These are phyloP conservation scores for Rosa multiflora DNA, from an alignment of 306 rosid genomes.

Conservation along the genomic window DNA sequence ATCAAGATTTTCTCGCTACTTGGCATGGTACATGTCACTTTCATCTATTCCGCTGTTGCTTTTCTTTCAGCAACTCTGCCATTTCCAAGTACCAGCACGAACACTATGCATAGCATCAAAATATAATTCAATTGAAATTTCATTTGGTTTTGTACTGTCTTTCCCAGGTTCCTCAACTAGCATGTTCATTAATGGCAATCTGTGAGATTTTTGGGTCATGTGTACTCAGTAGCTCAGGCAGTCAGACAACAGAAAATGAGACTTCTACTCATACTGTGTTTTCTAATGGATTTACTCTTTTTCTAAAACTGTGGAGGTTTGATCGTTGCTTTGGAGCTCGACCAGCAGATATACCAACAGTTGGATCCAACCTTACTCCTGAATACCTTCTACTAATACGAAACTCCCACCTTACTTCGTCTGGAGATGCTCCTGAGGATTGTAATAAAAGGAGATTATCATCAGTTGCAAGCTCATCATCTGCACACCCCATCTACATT, in stretches of 20 bases:
- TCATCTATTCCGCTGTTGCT: not conserved
- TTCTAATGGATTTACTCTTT: slow-evolving; percentile 90
- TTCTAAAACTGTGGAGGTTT: slow-evolving; percentile 83
- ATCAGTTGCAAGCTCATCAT: slow-evolving; percentile 64
- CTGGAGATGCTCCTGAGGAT: slow-evolving; percentile 44
- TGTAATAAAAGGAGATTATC: slow-evolving; percentile 73
- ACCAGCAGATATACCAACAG: slow-evolving; percentile 78
- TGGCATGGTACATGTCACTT: slow-evolving; percentile 72
- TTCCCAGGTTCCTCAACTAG: slow-evolving; percentile 91
- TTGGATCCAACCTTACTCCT: slow-evolving; percentile 82
- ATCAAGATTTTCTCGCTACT: slow-evolving; percentile 81
- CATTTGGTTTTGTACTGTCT: slow-evolving; percentile 25
- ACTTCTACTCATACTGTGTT: slow-evolving; percentile 83
- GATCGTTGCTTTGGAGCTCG: slow-evolving; percentile 74
- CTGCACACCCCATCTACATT: slow-evolving; percentile 70
- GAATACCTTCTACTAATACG: slow-evolving; percentile 75
- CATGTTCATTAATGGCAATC: slow-evolving; percentile 94
- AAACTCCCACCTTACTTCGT: slow-evolving; percentile 70
- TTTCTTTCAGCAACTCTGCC: not conserved
- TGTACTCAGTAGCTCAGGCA: slow-evolving; percentile 64
- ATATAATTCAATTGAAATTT: no score
- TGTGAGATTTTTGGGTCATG: slow-evolving; percentile 97
- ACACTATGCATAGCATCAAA: not conserved
- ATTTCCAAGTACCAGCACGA: not conserved
- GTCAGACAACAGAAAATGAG: slow-evolving; percentile 63